A percentile compares a stretch with the other conserved stretches of the same genome.
phyloP scores from a whole-genome alignment of 2,329 filamentous ascomycete genomes.

The Tolypocladium tundrense region DNA sequence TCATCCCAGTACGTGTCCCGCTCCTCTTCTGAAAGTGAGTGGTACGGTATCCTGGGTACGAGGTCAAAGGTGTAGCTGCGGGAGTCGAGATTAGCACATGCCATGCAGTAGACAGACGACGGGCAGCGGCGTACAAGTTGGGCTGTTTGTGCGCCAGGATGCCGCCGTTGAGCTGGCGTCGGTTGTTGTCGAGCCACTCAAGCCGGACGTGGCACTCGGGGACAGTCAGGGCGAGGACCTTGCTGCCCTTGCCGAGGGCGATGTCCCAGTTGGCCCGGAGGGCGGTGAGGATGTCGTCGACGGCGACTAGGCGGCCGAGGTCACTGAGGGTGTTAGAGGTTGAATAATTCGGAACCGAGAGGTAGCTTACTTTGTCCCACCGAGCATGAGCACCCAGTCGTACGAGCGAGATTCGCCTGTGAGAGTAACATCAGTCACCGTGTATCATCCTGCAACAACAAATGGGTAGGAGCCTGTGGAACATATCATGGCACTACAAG shows the following conservation, averaged over 20 bases:
- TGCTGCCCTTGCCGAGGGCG: conserved; percentile 36
- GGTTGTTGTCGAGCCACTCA: conserved; percentile 18
- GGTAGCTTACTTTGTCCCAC: conserved; percentile 47
- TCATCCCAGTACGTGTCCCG: conserved; percentile 48
- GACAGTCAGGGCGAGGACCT: conserved; percentile 54
- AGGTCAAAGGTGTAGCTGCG: conserved; percentile 49
- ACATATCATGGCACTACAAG: background rate
- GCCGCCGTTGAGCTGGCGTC: conserved; percentile 38
- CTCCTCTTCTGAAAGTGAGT: conserved; percentile 33
- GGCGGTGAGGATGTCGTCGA: conserved; percentile 34
- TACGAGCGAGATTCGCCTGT: conserved; percentile 20
- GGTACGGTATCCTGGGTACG: conserved; percentile 41
- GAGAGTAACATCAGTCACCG: background rate
- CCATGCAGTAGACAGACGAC: background rate
- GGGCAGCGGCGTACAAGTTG: conserved; percentile 37
- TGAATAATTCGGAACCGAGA: background rate
- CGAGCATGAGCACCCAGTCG: conserved; percentile 54
- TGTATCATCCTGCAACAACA: background rate
- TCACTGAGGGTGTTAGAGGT: conserved; percentile 29
- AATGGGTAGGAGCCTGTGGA: background rate
- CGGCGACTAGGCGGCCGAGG: conserved; percentile 27
- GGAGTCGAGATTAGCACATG: background rate
- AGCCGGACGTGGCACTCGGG: conserved; percentile 35
- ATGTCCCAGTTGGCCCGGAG: conserved; percentile 41
- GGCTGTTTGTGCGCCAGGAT: conserved; percentile 39